Conservation (phyloP, 345 rosid species). For the Boechera retrofracta region DNA sequence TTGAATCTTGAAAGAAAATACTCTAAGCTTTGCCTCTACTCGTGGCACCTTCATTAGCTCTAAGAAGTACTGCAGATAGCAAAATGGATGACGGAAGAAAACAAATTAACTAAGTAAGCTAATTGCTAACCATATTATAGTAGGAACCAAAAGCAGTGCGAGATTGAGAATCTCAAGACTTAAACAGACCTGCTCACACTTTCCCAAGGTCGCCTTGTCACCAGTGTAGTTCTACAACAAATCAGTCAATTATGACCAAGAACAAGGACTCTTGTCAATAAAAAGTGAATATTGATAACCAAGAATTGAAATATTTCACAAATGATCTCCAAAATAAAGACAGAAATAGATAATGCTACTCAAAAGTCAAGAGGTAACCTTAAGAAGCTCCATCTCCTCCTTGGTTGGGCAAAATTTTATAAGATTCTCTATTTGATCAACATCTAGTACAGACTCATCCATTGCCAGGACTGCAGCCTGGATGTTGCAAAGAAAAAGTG, state of each 20-base stretch:
- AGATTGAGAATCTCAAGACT: constrained; percentile 22
- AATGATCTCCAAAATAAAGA: constrained; percentile 15
- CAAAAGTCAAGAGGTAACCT: constrained; percentile 60
- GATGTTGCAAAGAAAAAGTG: constrained; percentile 34
- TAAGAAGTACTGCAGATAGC: constrained; percentile 69
- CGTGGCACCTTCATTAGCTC: constrained; percentile 99
- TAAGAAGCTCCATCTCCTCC: constrained; percentile 98
- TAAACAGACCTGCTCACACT: constrained; percentile 91
- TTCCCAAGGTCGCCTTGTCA: constrained; percentile 81
- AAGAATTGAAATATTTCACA: constrained; percentile 21
- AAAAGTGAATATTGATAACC: constrained; percentile 24
- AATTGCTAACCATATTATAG: background rate
- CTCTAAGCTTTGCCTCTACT: constrained; percentile 93
- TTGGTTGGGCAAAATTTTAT: constrained; percentile 97
- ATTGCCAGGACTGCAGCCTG: constrained; percentile 96
- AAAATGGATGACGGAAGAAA: constrained; percentile 38
- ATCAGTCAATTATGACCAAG: constrained; percentile 36
- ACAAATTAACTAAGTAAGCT: constrained; percentile 7
- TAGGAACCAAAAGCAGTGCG: constrained; percentile 18
- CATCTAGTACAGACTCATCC: constrained; percentile 92
- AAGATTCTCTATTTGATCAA: constrained; percentile 98
- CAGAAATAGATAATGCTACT: constrained; percentile 7
- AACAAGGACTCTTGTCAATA: constrained; percentile 18
- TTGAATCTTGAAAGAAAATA: constrained; percentile 96
- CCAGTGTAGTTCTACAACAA: constrained; percentile 73